Evolutionary conservation across 116 monocot genomes (phyloP).

Genomic region (Dioscorea cayenensis): DNA sequence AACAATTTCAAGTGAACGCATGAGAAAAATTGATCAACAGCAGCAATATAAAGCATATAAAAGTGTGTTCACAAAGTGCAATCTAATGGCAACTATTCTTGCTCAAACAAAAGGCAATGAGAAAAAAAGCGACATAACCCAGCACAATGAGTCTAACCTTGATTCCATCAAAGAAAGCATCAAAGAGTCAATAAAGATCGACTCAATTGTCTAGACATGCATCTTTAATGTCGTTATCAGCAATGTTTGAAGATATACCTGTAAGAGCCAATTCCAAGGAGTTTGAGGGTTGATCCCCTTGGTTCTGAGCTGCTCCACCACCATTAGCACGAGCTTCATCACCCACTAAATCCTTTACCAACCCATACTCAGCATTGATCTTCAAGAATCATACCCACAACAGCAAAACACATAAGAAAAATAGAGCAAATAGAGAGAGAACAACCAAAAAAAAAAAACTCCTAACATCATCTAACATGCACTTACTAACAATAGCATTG

Average conservation of each 20-base stretch:
- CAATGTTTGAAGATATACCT: slow-evolving; percentile 27
- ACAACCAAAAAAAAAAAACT: not conserved
- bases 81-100: no score
- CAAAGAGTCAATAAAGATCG: no score
- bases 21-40: not conserved
- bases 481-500: no score
- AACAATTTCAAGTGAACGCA: slow-evolving; percentile 3
- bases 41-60: not conserved
- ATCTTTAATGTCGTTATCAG: not conserved
- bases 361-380: slow-evolving; percentile 77
- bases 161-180: no score
- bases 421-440: not conserved
- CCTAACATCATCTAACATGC: not conserved
- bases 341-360: slow-evolving; percentile 35
- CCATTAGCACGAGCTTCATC: slow-evolving; percentile 25
- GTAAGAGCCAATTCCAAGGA: slow-evolving; percentile 53
- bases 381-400: slow-evolving; percentile 15
- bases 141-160: no score
- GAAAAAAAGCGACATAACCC: no score
- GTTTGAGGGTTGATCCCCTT: slow-evolving; percentile 28
- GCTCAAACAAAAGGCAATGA: no score
- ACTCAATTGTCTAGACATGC: no score
- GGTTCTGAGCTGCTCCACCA: slow-evolving; percentile 13
- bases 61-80: no score
- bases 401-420: slow-evolving; percentile 1